Percentiles rank a stretch among this genome's conserved stretches.
These are phyloP conservation scores for Trametes sp. DNA, from an alignment of 1,284 basidiomycete genomes.

Conservation along the genomic window DNA sequence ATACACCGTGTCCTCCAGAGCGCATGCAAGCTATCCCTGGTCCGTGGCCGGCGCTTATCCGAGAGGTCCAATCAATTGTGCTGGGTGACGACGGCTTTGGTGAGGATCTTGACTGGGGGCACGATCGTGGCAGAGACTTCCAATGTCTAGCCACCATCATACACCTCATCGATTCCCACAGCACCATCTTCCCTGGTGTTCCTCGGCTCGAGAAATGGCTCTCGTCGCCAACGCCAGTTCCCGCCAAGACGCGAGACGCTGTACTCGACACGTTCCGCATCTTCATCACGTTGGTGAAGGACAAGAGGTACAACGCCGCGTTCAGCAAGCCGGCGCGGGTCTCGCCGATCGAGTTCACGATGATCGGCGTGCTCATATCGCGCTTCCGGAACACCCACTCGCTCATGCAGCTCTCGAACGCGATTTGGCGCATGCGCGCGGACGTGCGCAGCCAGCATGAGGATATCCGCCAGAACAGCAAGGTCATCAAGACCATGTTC, in stretches of 20 bases:
- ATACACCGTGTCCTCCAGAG: slow-evolving; percentile 40
- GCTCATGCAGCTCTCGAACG: slow-evolving; percentile 50
- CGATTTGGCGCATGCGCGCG: slow-evolving; percentile 51
- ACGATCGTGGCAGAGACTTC: slow-evolving; percentile 55
- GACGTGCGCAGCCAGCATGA: slow-evolving; percentile 49
- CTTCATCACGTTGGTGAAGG: slow-evolving; percentile 49
- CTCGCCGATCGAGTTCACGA: slow-evolving; percentile 57
- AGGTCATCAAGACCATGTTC: slow-evolving; percentile 49
- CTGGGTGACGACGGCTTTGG: slow-evolving; percentile 52
- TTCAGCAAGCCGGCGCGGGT: slow-evolving; percentile 51
- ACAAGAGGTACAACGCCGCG: slow-evolving; percentile 46
- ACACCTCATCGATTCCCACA: slow-evolving; percentile 48
- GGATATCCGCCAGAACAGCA: slow-evolving; percentile 53
- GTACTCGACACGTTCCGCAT: slow-evolving; percentile 51
- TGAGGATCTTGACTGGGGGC: slow-evolving; percentile 54
- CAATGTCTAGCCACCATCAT: slow-evolving; percentile 53
- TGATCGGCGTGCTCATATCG: slow-evolving; percentile 55
- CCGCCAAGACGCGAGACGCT: slow-evolving; percentile 40
- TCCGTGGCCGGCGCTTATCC: slow-evolving; percentile 50
- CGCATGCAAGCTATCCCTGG: slow-evolving; percentile 56
- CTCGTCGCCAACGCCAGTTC: slow-evolving; percentile 37
- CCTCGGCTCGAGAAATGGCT: slow-evolving; percentile 54
- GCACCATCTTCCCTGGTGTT: slow-evolving; percentile 40
- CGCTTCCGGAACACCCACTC: slow-evolving; percentile 46
- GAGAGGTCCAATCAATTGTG: slow-evolving; percentile 49